Conservation (phyloP, 805 yeast species). For the Candida alai region DNA sequence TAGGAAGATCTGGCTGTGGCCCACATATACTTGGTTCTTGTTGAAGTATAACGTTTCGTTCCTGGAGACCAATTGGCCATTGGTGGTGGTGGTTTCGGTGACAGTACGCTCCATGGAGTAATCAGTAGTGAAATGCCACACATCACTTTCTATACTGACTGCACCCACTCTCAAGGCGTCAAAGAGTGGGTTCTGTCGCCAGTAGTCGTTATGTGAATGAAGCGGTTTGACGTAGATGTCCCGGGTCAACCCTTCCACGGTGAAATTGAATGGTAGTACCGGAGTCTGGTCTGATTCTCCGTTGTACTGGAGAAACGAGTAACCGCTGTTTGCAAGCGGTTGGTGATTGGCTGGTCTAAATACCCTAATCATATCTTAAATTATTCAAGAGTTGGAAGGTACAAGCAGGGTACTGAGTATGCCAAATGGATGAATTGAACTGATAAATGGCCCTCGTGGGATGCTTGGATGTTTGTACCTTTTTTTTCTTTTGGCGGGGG, state of each 20-base stretch:
- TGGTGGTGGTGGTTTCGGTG: slow-evolving; percentile 18
- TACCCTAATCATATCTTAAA: no score
- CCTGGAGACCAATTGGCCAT: slow-evolving; percentile 8
- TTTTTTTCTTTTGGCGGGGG: no score
- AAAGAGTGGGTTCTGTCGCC: slow-evolving; percentile 54
- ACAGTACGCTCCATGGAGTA: slow-evolving; percentile 27
- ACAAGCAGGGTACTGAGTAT: no score
- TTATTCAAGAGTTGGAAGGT: no score
- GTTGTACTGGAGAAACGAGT: background rate
- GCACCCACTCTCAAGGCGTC: slow-evolving; percentile 57
- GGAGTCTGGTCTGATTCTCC: slow-evolving; percentile 14
- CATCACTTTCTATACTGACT: slow-evolving; percentile 63
- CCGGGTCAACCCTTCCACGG: slow-evolving; percentile 27
- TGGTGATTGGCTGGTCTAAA: no score
- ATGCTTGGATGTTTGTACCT: no score
- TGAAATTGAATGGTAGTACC: slow-evolving; percentile 16
- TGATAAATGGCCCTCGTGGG: no score
- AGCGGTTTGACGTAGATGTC: slow-evolving; percentile 42
- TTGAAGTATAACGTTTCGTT: slow-evolving; percentile 17
- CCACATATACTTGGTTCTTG: slow-evolving; percentile 49
- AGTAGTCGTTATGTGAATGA: slow-evolving; percentile 71
- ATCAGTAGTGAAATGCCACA: slow-evolving; percentile 45
- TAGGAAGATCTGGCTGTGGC: slow-evolving; percentile 53
- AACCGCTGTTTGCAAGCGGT: no score
- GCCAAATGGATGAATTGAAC: no score